Percentiles rank a stretch among this genome's conserved stretches.
phyloP scores from a whole-genome alignment of 225 moss, liverwort and hornwort genomes.

The Lunularia cruciata region DNA sequence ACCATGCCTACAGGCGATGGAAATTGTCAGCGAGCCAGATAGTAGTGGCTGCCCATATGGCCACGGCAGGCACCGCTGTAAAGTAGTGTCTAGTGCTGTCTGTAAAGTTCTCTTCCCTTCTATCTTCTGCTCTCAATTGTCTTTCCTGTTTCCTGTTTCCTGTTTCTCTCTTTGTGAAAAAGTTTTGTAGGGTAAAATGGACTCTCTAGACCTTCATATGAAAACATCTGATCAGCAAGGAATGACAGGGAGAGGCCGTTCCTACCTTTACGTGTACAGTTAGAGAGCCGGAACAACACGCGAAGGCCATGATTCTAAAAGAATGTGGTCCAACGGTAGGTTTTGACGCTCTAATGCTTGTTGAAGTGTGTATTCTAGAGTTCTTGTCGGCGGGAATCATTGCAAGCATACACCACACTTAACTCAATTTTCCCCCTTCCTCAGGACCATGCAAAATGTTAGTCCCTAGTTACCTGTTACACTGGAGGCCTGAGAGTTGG shows the following conservation, averaged over 20 bases:
- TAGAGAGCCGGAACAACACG: too few relatives aligned
- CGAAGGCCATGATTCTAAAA: not conserved
- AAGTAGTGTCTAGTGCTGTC: too few relatives aligned
- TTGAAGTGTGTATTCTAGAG: constrained; percentile 8
- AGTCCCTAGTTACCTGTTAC: constrained; percentile 4
- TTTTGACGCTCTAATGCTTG: not conserved
- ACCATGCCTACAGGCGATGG: too few relatives aligned
- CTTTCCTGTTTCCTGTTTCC: too few relatives aligned
- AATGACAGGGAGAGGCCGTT: not conserved
- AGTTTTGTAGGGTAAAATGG: not conserved
- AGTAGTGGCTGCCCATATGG: too few relatives aligned
- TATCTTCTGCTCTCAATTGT: too few relatives aligned
- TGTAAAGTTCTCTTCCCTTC: too few relatives aligned
- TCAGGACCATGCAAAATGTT: constrained; percentile 17
- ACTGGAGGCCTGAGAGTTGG: constrained; percentile 14
- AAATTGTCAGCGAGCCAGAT: too few relatives aligned
- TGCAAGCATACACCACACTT: constrained; percentile 15
- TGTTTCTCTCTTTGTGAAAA: too few relatives aligned
- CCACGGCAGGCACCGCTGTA: too few relatives aligned
- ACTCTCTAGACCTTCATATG: not conserved
- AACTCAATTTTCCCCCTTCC: not conserved
- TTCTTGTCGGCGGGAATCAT: constrained; percentile 17
- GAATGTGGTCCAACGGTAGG: not conserved
- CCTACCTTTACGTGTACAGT: not conserved
- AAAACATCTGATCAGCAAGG: not conserved